A percentile compares a stretch with the other conserved stretches of the same genome.
Conservation (phyloP, 2,329 filamentous ascomycete species). For the Arthrobotrys iridis region DNA sequence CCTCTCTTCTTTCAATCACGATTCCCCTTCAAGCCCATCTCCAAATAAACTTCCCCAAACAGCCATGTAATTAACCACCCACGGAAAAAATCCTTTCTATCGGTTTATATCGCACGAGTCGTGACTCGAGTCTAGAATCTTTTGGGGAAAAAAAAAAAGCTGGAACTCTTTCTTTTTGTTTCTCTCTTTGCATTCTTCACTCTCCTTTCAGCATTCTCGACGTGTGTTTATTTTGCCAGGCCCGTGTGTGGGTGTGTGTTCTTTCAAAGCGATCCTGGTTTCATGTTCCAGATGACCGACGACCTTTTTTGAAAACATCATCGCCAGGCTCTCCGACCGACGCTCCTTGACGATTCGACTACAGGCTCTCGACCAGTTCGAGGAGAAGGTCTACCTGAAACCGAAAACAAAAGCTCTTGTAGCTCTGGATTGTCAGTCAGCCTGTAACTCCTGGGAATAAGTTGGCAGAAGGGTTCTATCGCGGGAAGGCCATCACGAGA, state of each 20-base stretch:
- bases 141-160: neutral
- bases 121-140: too few relatives aligned
- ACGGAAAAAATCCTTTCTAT: neutral
- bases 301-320: neutral
- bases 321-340: conserved; percentile 16
- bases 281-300: conserved; percentile 29
- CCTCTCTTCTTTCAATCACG: conserved; percentile 52
- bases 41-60: conserved; percentile 55
- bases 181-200: conserved; percentile 32
- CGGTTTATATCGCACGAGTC: neutral
- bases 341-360: neutral
- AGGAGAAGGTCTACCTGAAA: neutral
- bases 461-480: conserved; percentile 54
- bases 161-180: neutral
- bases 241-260: neutral
- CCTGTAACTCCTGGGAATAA: conserved; percentile 19
- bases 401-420: neutral
- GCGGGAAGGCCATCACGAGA: conserved; percentile 32
- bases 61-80: conserved; percentile 48
- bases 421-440: conserved; percentile 13
- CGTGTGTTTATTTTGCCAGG: neutral
- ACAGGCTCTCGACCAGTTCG: conserved; percentile 9
- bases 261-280: conserved; percentile 38
- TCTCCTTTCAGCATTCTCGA: conserved; percentile 37
- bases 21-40: conserved; percentile 40